These are phyloP conservation scores for Euphorbia peplus DNA, from an alignment of 345 rosid species.

Conservation along the genomic window DNA sequence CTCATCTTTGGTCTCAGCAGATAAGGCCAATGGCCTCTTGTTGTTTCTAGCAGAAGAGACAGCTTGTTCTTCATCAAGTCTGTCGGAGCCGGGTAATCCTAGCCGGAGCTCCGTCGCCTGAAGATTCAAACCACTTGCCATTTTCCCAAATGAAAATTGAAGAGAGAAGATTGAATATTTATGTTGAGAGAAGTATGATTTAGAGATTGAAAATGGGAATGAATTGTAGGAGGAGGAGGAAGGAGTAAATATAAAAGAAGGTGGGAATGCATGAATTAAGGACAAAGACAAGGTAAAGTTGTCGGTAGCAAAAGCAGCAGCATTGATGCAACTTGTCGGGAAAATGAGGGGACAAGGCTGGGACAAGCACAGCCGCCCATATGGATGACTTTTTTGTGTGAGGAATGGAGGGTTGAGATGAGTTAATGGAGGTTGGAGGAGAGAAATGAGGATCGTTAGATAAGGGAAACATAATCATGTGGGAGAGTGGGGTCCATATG, in stretches of 20 bases:
- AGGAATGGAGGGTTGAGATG: slow-evolving; percentile 30
- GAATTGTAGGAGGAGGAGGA: slow-evolving; percentile 37
- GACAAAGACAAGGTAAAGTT: slow-evolving; percentile 74
- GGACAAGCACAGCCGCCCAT: slow-evolving; percentile 74
- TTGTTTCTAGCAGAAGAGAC: slow-evolving; percentile 47
- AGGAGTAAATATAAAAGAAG: slow-evolving; percentile 23
- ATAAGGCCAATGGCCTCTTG: slow-evolving; percentile 47
- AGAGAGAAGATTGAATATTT: not conserved
- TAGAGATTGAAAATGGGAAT: slow-evolving; percentile 13
- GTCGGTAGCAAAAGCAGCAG: slow-evolving; percentile 76
- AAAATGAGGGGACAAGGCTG: slow-evolving; percentile 60
- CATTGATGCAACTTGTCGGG: slow-evolving; percentile 60
- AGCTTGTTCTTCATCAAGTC: slow-evolving; percentile 28
- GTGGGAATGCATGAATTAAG: slow-evolving; percentile 40
- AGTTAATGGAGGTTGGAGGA: slow-evolving; percentile 25
- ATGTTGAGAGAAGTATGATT: not conserved
- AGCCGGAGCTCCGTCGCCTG: slow-evolving; percentile 86
- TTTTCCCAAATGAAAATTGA: too few species aligned
- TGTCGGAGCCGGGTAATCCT: slow-evolving; percentile 74
- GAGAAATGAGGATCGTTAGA: slow-evolving; percentile 41
- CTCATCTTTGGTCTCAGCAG: slow-evolving; percentile 24
- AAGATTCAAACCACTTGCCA: slow-evolving; percentile 51
- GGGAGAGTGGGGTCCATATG: slow-evolving; percentile 19
- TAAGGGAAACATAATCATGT: slow-evolving; percentile 21
- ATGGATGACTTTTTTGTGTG: slow-evolving; percentile 27